Conservation (phyloP, 2,329 filamentous ascomycete species). For the Thelonectria olida region DNA sequence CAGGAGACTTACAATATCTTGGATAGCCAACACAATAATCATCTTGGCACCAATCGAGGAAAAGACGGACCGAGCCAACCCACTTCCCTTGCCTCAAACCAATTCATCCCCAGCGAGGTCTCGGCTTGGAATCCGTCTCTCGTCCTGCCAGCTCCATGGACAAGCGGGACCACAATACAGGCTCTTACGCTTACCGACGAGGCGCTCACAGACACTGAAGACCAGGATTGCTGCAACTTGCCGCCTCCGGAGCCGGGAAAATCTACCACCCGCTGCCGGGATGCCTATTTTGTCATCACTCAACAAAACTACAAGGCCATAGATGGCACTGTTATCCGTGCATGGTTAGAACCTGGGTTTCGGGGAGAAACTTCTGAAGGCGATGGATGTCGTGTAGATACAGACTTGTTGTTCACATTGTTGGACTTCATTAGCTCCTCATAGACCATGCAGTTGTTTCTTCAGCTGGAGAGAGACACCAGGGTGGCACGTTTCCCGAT, state of each 20-base stretch:
- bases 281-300: constrained; percentile 18
- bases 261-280: constrained; percentile 19
- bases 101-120: not conserved
- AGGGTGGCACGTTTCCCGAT: too few species aligned
- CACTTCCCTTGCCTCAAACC: not conserved
- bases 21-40: not conserved
- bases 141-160: not conserved
- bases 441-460: too few species aligned
- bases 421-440: constrained; percentile 20
- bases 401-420: constrained; percentile 17
- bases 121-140: not conserved
- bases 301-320: constrained; percentile 12
- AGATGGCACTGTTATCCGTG: not conserved
- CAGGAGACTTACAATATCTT: not conserved
- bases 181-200: not conserved
- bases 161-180: not conserved
- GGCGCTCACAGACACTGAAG: not conserved
- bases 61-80: not conserved
- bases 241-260: not conserved
- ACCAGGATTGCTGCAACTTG: constrained; percentile 1
- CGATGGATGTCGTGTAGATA: constrained; percentile 25
- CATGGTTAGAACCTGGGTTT: constrained; percentile 16
- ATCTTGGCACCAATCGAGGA: not conserved
- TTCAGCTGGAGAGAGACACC: too few species aligned
- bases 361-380: not conserved